Percentiles rank a stretch among this genome's conserved stretches.
Conservation (phyloP, 73 alveolate species). For the Blepharisma japonicum region DNA sequence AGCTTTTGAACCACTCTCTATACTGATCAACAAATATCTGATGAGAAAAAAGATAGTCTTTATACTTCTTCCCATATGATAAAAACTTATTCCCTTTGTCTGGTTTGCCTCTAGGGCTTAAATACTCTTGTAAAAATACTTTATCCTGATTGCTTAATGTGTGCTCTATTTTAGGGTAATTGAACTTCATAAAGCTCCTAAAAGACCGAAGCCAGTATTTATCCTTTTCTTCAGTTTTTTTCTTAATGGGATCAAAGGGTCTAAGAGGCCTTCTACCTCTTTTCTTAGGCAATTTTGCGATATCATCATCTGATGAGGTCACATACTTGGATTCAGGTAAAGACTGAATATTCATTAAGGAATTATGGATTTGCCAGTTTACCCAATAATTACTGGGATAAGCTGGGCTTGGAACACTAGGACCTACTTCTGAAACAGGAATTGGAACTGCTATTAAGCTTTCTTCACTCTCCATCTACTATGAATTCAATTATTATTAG, state of each 20-base stretch:
- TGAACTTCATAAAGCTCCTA: background rate
- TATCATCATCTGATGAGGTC: no score
- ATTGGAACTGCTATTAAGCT: no score
- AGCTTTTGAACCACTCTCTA: slow-evolving; percentile 5
- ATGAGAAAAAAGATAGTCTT: background rate
- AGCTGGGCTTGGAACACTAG: no score
- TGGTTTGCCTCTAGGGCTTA: slow-evolving; percentile 15
- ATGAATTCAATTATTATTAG: no score
- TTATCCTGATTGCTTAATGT: background rate
- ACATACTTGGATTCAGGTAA: no score
- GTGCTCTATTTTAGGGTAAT: background rate
- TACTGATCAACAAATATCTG: background rate
- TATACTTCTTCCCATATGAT: slow-evolving; percentile 18
- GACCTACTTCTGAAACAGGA: no score
- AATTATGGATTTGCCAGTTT: no score
- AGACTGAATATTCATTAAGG: no score
- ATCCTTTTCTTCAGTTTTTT: slow-evolving; percentile 27
- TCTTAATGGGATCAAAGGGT: slow-evolving; percentile 11
- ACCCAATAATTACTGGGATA: no score
- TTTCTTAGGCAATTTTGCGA: background rate
- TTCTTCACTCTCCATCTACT: no score
- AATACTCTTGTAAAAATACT: slow-evolving; percentile 4
- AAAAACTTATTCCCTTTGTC: slow-evolving; percentile 6
- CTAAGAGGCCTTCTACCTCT: slow-evolving; percentile 24
- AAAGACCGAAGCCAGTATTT: slow-evolving; percentile 22